Conservation (phyloP, 1,284 basidiomycete genomes). For the Naganishia sp. region DNA sequence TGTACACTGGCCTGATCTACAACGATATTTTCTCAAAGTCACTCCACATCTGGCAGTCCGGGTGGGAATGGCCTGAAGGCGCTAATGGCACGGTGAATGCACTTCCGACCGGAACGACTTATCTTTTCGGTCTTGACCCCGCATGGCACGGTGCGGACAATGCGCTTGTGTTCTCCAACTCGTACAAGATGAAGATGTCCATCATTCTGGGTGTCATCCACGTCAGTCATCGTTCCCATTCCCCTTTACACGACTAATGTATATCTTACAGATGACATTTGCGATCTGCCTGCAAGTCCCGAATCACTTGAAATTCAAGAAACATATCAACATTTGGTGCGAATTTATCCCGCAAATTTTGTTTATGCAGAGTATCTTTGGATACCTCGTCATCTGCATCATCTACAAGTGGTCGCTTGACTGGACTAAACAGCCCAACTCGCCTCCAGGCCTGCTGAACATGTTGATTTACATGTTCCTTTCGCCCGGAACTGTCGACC, state of each 20-base stretch:
- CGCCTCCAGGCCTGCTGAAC: slow-evolving; percentile 87
- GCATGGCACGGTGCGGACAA: slow-evolving; percentile 95
- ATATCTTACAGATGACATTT: slow-evolving; percentile 81
- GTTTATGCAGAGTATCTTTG: slow-evolving; percentile 96
- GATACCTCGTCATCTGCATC: slow-evolving; percentile 92
- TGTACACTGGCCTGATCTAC: slow-evolving; percentile 96
- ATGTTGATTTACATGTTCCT: slow-evolving; percentile 96
- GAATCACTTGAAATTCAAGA: slow-evolving; percentile 92
- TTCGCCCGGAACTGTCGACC: slow-evolving; percentile 74
- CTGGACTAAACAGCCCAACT: slow-evolving; percentile 72
- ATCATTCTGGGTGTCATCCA: slow-evolving; percentile 96
- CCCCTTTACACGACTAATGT: slow-evolving; percentile 36
- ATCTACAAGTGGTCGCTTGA: slow-evolving; percentile 96
- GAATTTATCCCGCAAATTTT: slow-evolving; percentile 97
- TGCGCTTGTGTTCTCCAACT: slow-evolving; percentile 90
- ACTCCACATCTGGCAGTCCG: slow-evolving; percentile 82
- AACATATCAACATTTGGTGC: slow-evolving; percentile 78
- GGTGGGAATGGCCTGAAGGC: slow-evolving; percentile 75
- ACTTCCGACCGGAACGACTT: slow-evolving; percentile 66
- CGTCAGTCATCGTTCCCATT: slow-evolving; percentile 59
- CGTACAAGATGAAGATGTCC: slow-evolving; percentile 99
- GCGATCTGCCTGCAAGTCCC: slow-evolving; percentile 93
- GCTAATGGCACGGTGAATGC: slow-evolving; percentile 60
- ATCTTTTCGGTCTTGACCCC: slow-evolving; percentile 93
- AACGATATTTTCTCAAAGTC: slow-evolving; percentile 99